Evolutionary conservation across 345 rosid genomes (phyloP).

Genomic region (Salix koriyanagi): DNA sequence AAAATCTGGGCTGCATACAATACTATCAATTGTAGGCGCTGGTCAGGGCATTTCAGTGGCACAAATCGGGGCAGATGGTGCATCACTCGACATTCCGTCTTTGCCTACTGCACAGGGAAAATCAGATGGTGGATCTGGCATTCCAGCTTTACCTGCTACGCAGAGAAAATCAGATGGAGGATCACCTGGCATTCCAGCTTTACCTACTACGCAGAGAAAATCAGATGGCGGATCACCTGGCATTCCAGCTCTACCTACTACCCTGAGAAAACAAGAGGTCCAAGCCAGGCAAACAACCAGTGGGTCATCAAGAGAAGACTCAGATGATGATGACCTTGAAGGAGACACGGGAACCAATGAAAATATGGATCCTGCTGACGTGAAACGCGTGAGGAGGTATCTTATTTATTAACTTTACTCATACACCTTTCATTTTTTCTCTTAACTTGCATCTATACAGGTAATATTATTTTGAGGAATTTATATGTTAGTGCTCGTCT

Average conservation of each 20-base stretch:
- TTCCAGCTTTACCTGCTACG: slow-evolving; percentile 31
- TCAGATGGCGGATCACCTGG: slow-evolving; percentile 30
- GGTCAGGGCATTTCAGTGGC: slow-evolving; percentile 22
- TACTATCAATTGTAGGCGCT: slow-evolving; percentile 36
- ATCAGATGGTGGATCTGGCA: slow-evolving; percentile 24
- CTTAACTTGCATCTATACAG: background rate
- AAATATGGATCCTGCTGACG: slow-evolving; percentile 50
- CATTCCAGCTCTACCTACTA: slow-evolving; percentile 31
- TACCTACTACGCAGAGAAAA: slow-evolving; percentile 38
- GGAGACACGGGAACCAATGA: slow-evolving; percentile 76
- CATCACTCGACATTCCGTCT: too few relatives aligned
- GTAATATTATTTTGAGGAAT: background rate
- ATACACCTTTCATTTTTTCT: background rate
- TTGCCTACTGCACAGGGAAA: slow-evolving; percentile 34
- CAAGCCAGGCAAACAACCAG: slow-evolving; percentile 69
- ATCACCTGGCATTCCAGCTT: slow-evolving; percentile 29
- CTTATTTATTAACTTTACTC: background rate
- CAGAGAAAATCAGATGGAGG: slow-evolving; percentile 32
- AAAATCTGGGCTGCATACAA: background rate
- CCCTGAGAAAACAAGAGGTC: slow-evolving; percentile 34
- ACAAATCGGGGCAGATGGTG: slow-evolving; percentile 30
- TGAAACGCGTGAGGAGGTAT: slow-evolving; percentile 74
- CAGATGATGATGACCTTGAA: slow-evolving; percentile 88
- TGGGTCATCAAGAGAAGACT: slow-evolving; percentile 90
- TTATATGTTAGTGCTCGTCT: background rate